These are phyloP conservation scores for Fonsecaea monophora DNA, from an alignment of 2,329 filamentous ascomycete species.

Conservation along the genomic window DNA sequence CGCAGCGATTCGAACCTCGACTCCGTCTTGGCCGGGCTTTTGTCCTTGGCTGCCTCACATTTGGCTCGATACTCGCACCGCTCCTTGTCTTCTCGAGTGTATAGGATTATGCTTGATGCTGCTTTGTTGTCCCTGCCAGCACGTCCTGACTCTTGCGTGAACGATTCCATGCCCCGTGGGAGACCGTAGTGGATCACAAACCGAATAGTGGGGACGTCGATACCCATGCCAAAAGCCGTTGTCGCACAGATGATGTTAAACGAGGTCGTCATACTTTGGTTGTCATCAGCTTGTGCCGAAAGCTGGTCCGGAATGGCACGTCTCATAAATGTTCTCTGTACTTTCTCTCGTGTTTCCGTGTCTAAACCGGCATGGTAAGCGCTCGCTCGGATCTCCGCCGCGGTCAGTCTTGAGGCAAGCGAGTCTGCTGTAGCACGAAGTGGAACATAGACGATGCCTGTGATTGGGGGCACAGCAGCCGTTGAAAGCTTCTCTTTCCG, in stretches of 20 bases:
- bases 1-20: constrained; percentile 69
- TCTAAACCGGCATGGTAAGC: constrained; percentile 67
- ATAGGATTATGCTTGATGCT: constrained; percentile 86
- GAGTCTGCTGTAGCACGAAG: constrained; percentile 50
- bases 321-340: constrained; percentile 44
- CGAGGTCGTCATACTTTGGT: constrained; percentile 51
- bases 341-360: constrained; percentile 72
- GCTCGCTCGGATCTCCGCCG: constrained; percentile 49
- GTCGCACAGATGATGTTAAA: constrained; percentile 95
- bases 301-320: constrained; percentile 37
- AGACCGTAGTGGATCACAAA: constrained; percentile 96
- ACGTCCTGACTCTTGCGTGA: constrained; percentile 93
- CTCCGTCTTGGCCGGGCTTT: constrained; percentile 50
- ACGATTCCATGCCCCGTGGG: constrained; percentile 92
- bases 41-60: constrained; percentile 37
- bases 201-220: constrained; percentile 92
- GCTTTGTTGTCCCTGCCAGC: constrained; percentile 90
- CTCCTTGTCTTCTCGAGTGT: constrained; percentile 84
- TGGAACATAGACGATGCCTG: constrained; percentile 57
- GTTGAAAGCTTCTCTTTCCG: constrained; percentile 44
- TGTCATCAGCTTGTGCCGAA: constrained; percentile 25
- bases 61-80: constrained; percentile 48
- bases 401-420: constrained; percentile 48
- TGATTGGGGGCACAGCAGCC: constrained; percentile 46
- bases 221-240: constrained; percentile 97